phyloP scores from a whole-genome alignment of 148 eudicot genomes.

The Tetragonia tetragonoides region DNA sequence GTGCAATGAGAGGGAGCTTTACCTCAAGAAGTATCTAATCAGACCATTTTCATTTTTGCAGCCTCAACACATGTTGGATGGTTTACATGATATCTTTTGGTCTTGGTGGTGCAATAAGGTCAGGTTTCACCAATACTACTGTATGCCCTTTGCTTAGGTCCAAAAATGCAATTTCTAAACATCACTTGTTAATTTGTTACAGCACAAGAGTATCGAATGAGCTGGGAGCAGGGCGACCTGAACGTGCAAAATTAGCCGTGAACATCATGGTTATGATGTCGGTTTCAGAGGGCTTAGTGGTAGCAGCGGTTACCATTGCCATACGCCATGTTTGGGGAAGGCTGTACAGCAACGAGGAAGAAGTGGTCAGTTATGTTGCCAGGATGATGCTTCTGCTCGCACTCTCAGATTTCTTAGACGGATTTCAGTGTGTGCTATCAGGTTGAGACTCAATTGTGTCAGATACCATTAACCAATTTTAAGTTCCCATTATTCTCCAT shows the following conservation, averaged over 20 bases:
- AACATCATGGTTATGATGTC: slow-evolving; percentile 49
- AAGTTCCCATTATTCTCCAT: not conserved
- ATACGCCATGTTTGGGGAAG: slow-evolving; percentile 61
- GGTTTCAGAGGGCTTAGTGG: slow-evolving; percentile 38
- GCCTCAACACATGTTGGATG: slow-evolving; percentile 80
- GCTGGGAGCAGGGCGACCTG: slow-evolving; percentile 56
- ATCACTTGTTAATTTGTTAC: not conserved
- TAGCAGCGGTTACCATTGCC: slow-evolving; percentile 41
- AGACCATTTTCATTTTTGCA: slow-evolving; percentile 20
- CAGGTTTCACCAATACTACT: not conserved
- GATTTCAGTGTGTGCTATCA: slow-evolving; percentile 73
- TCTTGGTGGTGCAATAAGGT: slow-evolving; percentile 73
- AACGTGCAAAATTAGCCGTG: slow-evolving; percentile 53
- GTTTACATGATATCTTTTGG: slow-evolving; percentile 75
- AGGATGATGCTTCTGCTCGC: slow-evolving; percentile 61
- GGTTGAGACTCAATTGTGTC: slow-evolving; percentile 26
- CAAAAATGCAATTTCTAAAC: not conserved
- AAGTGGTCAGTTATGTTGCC: slow-evolving; percentile 54
- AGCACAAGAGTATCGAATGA: slow-evolving; percentile 78
- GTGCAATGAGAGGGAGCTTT: not conserved
- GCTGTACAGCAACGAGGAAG: slow-evolving; percentile 55
- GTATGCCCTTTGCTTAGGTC: not conserved
- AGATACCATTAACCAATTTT: not conserved
- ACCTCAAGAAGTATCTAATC: not conserved
- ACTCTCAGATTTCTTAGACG: slow-evolving; percentile 61